phyloP scores from a whole-genome alignment of 2,329 filamentous ascomycete species.

The Xylariaceae sp. region DNA sequence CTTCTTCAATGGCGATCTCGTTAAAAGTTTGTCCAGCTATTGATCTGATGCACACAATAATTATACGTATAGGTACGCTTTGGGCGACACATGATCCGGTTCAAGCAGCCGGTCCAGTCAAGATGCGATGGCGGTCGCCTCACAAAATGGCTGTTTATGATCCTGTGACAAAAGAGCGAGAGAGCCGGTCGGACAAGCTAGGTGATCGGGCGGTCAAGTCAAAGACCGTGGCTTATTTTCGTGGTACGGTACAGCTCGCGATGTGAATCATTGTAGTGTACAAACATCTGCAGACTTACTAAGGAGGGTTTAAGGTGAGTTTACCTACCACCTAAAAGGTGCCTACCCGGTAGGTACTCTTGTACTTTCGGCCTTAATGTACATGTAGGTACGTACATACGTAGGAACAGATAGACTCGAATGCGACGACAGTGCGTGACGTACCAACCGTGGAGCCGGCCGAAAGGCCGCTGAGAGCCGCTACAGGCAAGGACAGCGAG shows the following conservation, averaged over 20 bases:
- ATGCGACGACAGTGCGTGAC: no score
- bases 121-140: conserved; percentile 10
- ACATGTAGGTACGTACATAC: no score
- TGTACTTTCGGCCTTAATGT: no score
- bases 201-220: conserved; percentile 17
- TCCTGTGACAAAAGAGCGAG: background rate
- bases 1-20: conserved; percentile 1
- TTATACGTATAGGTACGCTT: conserved; percentile 7
- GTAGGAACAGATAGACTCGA: no score
- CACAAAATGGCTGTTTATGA: conserved; percentile 5
- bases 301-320: background rate
- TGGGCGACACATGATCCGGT: conserved; percentile 17
- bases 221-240: conserved; percentile 9
- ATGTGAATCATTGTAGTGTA: conserved; percentile 10
- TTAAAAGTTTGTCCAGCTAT: conserved; percentile 9
- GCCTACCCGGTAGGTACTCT: conserved; percentile 14
- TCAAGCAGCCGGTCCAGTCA: conserved; percentile 11
- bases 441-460: no score
- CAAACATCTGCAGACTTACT: background rate
- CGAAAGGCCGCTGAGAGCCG: no score
- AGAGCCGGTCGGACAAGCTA: background rate
- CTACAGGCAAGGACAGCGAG: no score
- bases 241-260: conserved; percentile 21
- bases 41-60: conserved; percentile 10
- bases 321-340: background rate